Conservation (phyloP, 306 rosid species). For the Begonia loranthoides region DNA sequence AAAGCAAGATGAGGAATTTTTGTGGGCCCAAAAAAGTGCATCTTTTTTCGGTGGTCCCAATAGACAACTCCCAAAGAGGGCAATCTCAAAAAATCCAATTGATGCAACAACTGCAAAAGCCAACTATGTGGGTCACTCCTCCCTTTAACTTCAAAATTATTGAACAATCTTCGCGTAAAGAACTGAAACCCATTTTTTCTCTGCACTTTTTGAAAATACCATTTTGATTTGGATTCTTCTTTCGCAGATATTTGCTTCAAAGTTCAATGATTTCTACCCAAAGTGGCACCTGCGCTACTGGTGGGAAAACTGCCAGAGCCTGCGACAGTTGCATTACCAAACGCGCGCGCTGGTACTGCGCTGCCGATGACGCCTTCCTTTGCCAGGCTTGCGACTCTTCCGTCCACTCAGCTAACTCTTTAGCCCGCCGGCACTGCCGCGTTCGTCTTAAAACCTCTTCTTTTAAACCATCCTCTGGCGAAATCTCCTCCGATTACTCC, state of each 20-base stretch:
- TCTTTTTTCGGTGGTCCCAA: background rate
- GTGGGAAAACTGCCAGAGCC: conserved; percentile 75
- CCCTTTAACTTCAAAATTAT: background rate
- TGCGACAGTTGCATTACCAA: conserved; percentile 81
- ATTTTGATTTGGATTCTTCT: background rate
- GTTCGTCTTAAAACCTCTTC: conserved; percentile 47
- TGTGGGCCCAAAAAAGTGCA: conserved; percentile 31
- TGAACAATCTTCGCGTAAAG: background rate
- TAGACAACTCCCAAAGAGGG: conserved; percentile 26
- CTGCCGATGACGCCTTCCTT: conserved; percentile 92
- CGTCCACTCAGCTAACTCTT: conserved; percentile 73
- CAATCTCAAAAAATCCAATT: conserved; percentile 13
- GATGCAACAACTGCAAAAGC: conserved; percentile 40
- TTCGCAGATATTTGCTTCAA: background rate
- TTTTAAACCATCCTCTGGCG: conserved; percentile 1
- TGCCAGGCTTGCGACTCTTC: conserved; percentile 72
- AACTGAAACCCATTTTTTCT: background rate
- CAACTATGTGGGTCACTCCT: conserved; percentile 36
- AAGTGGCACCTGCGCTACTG: conserved; percentile 35
- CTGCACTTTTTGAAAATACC: background rate
- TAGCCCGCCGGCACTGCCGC: conserved; percentile 62
- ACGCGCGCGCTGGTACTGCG: conserved; percentile 93
- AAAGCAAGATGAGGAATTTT: conserved; percentile 34
- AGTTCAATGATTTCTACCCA: conserved; percentile 26
- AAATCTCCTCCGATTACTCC: background rate